Percentiles rank a stretch among this genome's conserved stretches.
Conservation (phyloP, 768 basidiomycete genomes). For the Lactarius evosmus region DNA sequence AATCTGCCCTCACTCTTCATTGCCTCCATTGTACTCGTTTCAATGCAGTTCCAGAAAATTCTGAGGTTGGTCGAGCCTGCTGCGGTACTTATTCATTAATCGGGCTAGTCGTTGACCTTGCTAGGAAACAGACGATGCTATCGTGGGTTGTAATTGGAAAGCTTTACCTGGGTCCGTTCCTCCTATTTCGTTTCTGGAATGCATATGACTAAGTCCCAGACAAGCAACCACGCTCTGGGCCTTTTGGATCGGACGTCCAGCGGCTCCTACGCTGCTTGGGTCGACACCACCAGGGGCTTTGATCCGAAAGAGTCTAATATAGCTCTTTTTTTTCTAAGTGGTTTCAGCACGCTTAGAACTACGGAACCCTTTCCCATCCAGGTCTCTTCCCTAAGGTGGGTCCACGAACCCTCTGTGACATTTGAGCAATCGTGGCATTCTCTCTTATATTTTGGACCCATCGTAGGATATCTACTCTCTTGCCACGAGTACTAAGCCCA, state of each 20-base stretch:
- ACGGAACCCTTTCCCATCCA: background rate
- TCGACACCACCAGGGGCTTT: background rate
- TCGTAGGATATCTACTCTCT: slow-evolving; percentile 34
- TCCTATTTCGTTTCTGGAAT: background rate
- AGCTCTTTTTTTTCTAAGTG: background rate
- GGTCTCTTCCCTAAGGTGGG: background rate
- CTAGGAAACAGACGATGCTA: slow-evolving; percentile 37
- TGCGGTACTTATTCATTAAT: background rate
- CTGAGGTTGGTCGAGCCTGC: background rate
- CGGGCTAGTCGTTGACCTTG: slow-evolving; percentile 37
- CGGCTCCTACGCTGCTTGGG: slow-evolving; percentile 31
- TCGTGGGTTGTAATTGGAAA: slow-evolving; percentile 40
- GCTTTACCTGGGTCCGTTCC: slow-evolving; percentile 36
- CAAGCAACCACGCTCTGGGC: slow-evolving; percentile 34
- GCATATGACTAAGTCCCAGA: background rate
- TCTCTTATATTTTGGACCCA: slow-evolving; percentile 37
- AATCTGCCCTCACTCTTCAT: slow-evolving; percentile 33
- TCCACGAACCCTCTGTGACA: slow-evolving; percentile 31
- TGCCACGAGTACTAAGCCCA: slow-evolving; percentile 31
- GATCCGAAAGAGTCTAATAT: slow-evolving; percentile 11
- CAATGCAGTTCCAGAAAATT: slow-evolving; percentile 28
- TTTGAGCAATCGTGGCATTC: slow-evolving; percentile 35
- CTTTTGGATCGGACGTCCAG: slow-evolving; percentile 40
- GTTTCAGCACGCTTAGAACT: background rate
- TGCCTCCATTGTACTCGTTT: slow-evolving; percentile 33